Conservation (phyloP, 805 yeast species). For the Candida incommunis region DNA sequence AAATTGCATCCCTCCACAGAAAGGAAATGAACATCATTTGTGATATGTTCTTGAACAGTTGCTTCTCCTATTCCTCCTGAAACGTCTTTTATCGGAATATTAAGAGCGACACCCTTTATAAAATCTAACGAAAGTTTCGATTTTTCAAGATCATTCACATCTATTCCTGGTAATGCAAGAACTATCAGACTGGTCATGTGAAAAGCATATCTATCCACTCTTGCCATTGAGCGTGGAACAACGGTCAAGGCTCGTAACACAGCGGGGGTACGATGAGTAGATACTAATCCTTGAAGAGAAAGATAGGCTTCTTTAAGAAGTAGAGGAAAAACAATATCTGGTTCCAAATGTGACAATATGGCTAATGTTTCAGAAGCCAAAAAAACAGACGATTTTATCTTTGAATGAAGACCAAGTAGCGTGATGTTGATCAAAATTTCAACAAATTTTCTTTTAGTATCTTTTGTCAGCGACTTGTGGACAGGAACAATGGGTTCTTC, state of each 20-base stretch:
- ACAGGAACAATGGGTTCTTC: background rate
- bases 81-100: constrained; percentile 57
- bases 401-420: constrained; percentile 37
- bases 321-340: constrained; percentile 27
- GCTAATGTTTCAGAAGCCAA: constrained; percentile 6
- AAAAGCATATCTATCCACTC: constrained; percentile 48
- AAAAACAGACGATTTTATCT: constrained; percentile 5
- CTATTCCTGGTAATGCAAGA: constrained; percentile 66
- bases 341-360: constrained; percentile 44
- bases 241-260: constrained; percentile 57
- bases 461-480: constrained; percentile 6
- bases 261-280: constrained; percentile 62
- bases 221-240: constrained; percentile 52
- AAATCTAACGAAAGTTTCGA: constrained; percentile 55
- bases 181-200: constrained; percentile 67
- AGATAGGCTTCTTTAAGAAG: constrained; percentile 47
- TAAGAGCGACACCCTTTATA: constrained; percentile 54
- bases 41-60: constrained; percentile 41
- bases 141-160: constrained; percentile 70
- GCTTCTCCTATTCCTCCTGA: constrained; percentile 24
- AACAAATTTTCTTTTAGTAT: constrained; percentile 30
- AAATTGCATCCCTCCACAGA: too few relatives aligned
- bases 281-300: constrained; percentile 27
- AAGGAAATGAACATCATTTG: constrained; percentile 42
- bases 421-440: constrained; percentile 40